Base-by-base conservation (phyloP, 2,329 filamentous ascomycete genomes). In the Claviceps sp. region DNA sequence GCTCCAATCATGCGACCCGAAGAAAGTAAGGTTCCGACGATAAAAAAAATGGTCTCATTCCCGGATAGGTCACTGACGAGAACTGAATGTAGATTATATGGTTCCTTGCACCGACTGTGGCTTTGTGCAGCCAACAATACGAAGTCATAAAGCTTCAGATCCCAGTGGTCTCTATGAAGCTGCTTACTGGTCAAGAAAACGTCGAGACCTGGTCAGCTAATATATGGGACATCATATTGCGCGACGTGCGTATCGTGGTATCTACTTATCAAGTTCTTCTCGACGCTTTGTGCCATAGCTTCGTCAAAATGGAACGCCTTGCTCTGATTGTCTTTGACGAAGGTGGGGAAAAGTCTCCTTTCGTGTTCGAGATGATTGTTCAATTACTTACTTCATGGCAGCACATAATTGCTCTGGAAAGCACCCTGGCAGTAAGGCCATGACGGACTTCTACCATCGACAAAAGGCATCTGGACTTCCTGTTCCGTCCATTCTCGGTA, bases 291-390 rank as follows among this genome's bases (percentile, higher is more conserved):
- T 71, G 68, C 1, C 86, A 93, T 67, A 85, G 76, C 0, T 94
- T 94, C 62, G 76, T 95, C 2, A 72, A 64, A 1, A 76, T 94
- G 59, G 62, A 70, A 0, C 71, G 70, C 2, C 66, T 95, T 22
- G 74, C 82, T 5, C 70, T 95, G 4, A 67, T 94, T 16, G 76
- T 95, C 0, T 86, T 95, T 59, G 89, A 95, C 61, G 89, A 95
- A 79, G 86, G 86, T 84, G 62, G 51, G 67, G 56, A 9, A 20
- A 30, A 4, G 4, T 20, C 42, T 24, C 8, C 6, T 44, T 24
- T 26, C 8, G 2, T 20, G 16, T 26, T 16, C 18, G 13, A 16
- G 3, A 18, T 26, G 11, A 22, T 5, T 6, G 20, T n/a, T 43
- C 16, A 34, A 40, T 43, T n/a, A n/a, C 50, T 52, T 18, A 54